Percentiles rank a stretch among this genome's conserved stretches.
Evolutionary conservation across 208 protist genomes (phyloP).

Genomic region (Wallacemonas sp.): DNA sequence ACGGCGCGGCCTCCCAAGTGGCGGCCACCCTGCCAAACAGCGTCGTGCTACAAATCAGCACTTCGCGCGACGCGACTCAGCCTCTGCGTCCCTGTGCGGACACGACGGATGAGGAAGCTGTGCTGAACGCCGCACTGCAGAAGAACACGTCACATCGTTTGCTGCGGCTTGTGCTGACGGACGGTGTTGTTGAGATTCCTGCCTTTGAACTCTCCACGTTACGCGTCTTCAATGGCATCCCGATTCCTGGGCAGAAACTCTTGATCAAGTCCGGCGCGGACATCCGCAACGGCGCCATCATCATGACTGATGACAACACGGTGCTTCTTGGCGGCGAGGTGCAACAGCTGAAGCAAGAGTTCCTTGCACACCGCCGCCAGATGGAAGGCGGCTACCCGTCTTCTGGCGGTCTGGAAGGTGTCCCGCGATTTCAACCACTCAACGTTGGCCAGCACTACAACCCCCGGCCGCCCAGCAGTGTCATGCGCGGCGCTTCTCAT

Average conservation of each 20-base stretch:
- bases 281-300: conserved; percentile 73
- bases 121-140: conserved; percentile 47
- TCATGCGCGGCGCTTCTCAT: background rate
- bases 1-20: conserved; percentile 48
- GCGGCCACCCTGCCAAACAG: conserved; percentile 36
- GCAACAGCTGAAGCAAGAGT: conserved; percentile 70
- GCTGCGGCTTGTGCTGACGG: conserved; percentile 70
- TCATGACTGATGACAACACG: conserved; percentile 66
- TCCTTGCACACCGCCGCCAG: conserved; percentile 48
- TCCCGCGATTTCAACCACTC: conserved; percentile 74
- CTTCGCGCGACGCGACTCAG: conserved; percentile 78
- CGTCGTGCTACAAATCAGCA: conserved; percentile 78
- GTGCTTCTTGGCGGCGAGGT: conserved; percentile 71
- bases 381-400: conserved; percentile 50
- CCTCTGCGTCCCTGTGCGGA: conserved; percentile 75
- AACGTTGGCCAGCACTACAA: conserved; percentile 36
- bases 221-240: conserved; percentile 55
- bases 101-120: conserved; percentile 50
- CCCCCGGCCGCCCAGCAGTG: background rate
- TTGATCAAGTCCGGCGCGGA: conserved; percentile 61
- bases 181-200: conserved; percentile 69
- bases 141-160: conserved; percentile 52
- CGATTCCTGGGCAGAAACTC: conserved; percentile 76
- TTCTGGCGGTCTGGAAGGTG: conserved; percentile 60
- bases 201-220: conserved; percentile 78